Evolutionary conservation across 139 green algal species (phyloP), one percentile per base, ranked within the genome.

Genomic region (Auxenochlorella pyrenoidosa): DNA sequence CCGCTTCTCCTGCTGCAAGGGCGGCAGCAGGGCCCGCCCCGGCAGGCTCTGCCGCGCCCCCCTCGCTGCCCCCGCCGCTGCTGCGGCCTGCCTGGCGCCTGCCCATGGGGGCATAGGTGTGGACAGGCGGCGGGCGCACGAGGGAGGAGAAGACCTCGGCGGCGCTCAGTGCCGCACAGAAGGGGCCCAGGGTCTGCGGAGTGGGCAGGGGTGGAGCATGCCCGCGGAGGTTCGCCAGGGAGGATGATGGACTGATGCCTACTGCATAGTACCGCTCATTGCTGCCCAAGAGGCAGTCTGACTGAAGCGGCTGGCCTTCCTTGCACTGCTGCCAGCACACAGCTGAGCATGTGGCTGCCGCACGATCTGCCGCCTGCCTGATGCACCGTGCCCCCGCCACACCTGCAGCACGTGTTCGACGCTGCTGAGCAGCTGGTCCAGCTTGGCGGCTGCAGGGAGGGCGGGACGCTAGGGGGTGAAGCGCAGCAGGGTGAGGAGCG

Each of bases 341-440:
- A 54, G 10, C 47, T 54, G 47, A 10, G 47, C 47, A 10, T 18
- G 6, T 54, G 10, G 6, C 47, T 54, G 47, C 47, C 6, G 47
- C 47, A 54, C 47, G 8, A n/a, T n/a, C n/a, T n/a, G n/a, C n/a
- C n/a, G n/a, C n/a, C n/a, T n/a, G n/a, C n/a, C n/a, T n/a, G n/a
- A n/a, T n/a, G n/a, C n/a, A n/a, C n/a, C n/a, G n/a, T 22, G 54
- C 54, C 54, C 10, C 54, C 22, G 54, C n/a, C 68, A 3, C 70
- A 72, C 82, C 70, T 81, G 44, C 36, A 80, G 47, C n/a, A 87
- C 82, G n/a, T 81, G 82, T 47, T 87, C 58, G 66, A 87, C 82
- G 22, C 70, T 34, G 36, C 58, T 36, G 43, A 87, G 47, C 44
- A 81, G 54, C 34, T 71, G 44, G 34, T 87, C 47, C 12, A 87